These are phyloP conservation scores for Saccharomyces eubayanus DNA, from an alignment of 805 yeast species.

Conservation along the genomic window DNA sequence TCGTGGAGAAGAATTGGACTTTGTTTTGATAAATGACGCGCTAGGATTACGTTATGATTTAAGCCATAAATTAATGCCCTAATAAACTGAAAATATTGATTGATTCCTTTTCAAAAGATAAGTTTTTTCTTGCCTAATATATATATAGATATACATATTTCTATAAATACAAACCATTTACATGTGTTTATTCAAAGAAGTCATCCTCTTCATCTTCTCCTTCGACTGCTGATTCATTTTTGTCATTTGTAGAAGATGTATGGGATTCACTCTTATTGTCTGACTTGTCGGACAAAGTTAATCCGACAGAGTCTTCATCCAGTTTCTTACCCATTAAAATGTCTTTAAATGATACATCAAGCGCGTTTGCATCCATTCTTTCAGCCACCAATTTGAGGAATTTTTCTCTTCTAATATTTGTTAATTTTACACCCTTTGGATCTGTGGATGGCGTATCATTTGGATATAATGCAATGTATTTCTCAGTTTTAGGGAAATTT, in stretches of 20 bases:
- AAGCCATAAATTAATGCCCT: slow-evolving; percentile 12
- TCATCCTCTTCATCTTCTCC: slow-evolving; percentile 36
- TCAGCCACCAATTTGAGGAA: slow-evolving; percentile 47
- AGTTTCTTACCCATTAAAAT: slow-evolving; percentile 32
- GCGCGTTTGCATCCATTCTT: slow-evolving; percentile 42
- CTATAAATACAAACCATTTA: background rate
- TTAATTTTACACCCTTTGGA: slow-evolving; percentile 19
- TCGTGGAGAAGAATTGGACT: slow-evolving; percentile 37
- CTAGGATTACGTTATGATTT: slow-evolving; percentile 43
- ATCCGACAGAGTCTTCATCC: slow-evolving; percentile 21
- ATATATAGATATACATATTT: slow-evolving; percentile 1
- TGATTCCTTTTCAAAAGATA: background rate
- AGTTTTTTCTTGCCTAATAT: background rate
- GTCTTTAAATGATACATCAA: slow-evolving; percentile 50
- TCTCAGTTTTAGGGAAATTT: slow-evolving; percentile 69
- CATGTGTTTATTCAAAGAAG: slow-evolving; percentile 34
- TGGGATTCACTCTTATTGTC: slow-evolving; percentile 15
- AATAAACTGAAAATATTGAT: background rate
- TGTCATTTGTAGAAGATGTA: slow-evolving; percentile 5
- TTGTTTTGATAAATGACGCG: slow-evolving; percentile 58
- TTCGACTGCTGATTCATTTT: slow-evolving; percentile 20
- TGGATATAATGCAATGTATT: slow-evolving; percentile 75
- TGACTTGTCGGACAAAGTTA: slow-evolving; percentile 15
- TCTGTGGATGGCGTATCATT: slow-evolving; percentile 37
- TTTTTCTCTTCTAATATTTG: slow-evolving; percentile 38